These are phyloP conservation scores for Cordyceps javanica DNA, from an alignment of 2,329 filamentous ascomycete genomes.

Conservation along the genomic window DNA sequence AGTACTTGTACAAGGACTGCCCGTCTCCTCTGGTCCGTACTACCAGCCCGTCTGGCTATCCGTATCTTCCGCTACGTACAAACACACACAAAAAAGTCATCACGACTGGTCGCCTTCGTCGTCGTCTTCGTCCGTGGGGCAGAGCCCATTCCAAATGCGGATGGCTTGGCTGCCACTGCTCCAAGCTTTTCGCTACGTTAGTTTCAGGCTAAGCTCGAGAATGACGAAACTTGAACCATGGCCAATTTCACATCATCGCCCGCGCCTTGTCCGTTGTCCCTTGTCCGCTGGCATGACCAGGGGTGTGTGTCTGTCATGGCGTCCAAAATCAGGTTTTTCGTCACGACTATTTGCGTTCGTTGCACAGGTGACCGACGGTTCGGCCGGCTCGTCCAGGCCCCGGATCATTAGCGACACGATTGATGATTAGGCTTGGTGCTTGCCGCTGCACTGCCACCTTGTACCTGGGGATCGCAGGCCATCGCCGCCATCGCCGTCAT, in stretches of 20 bases:
- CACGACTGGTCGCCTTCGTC: neutral
- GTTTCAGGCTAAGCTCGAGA: constrained; percentile 12
- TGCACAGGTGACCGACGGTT: constrained; percentile 8
- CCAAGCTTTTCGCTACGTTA: constrained; percentile 12
- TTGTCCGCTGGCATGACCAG: neutral
- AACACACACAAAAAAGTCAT: neutral
- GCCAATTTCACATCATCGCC: constrained; percentile 12
- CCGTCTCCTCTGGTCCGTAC: neutral
- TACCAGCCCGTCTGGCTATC: too few species aligned
- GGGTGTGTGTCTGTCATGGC: constrained; percentile 1
- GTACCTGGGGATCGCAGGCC: neutral
- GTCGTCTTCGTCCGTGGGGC: neutral
- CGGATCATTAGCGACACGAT: neutral
- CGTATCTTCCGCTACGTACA: neutral
- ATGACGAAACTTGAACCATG: constrained; percentile 14
- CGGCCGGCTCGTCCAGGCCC: neutral
- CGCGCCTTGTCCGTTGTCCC: neutral
- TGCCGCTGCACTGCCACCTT: constrained; percentile 1
- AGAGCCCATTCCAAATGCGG: constrained; percentile 17
- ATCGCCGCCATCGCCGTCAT: neutral
- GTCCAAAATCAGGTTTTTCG: constrained; percentile 5
- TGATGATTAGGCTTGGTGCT: neutral
- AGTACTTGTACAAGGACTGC: too few species aligned
- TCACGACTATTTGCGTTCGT: neutral
- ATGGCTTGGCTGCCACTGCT: constrained; percentile 6